A percentile compares a stretch with the other conserved stretches of the same genome.
These are phyloP conservation scores for Alloteropsis semialata DNA, from an alignment of 176 grass and related monocot genomes.

Conservation along the genomic window DNA sequence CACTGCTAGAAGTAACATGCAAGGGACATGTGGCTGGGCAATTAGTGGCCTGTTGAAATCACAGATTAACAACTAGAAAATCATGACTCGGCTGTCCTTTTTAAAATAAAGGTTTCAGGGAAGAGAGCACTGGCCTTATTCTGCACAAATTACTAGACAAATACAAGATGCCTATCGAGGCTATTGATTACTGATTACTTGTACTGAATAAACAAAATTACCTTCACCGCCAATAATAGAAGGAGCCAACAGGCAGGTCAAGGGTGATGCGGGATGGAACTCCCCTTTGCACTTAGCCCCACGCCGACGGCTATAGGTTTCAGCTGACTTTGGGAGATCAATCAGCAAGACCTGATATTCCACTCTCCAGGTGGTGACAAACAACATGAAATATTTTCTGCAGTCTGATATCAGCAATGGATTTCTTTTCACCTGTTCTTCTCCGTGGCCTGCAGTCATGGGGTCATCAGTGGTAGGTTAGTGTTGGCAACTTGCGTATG, in stretches of 20 bases:
- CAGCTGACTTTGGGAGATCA: constrained; percentile 27
- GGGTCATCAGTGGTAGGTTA: constrained; percentile 40
- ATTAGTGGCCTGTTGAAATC: constrained; percentile 12
- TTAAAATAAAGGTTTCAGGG: background rate
- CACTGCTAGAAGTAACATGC: background rate
- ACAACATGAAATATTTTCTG: background rate
- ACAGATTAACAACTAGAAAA: background rate
- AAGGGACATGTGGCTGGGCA: constrained; percentile 13
- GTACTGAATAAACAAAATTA: constrained; percentile 6
- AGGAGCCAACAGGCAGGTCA: constrained; percentile 19
- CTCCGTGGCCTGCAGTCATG: constrained; percentile 24
- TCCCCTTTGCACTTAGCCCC: constrained; percentile 37
- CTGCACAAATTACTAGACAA: constrained; percentile 26
- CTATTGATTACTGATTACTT: background rate
- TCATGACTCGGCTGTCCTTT: background rate
- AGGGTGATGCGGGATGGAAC: constrained; percentile 30
- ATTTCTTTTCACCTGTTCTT: constrained; percentile 42
- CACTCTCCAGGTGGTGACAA: constrained; percentile 33
- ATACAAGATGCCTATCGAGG: background rate
- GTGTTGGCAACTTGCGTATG: constrained; percentile 32
- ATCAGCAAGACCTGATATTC: constrained; percentile 35
- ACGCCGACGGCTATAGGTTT: background rate
- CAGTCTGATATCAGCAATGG: constrained; percentile 40
- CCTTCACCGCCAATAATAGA: constrained; percentile 7
- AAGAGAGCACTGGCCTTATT: background rate